Evolutionary conservation across 495 filamentous ascomycete species (phyloP).

Genomic region (Penicillium bovifimosum): DNA sequence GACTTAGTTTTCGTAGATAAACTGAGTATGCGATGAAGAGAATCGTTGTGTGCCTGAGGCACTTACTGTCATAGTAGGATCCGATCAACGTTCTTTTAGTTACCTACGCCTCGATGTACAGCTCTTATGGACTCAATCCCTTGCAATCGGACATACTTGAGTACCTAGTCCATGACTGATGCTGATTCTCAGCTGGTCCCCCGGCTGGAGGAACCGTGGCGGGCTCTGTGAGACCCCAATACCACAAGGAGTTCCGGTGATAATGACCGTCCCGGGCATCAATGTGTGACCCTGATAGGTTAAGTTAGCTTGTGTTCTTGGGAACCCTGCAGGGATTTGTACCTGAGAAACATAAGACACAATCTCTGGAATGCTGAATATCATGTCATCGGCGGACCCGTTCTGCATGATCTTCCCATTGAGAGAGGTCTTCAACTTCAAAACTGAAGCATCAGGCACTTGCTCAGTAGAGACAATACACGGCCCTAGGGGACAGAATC

Average conservation of each 20-base stretch:
- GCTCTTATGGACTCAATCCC: neutral
- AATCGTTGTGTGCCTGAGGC: too few relatives aligned
- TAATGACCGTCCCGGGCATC: constrained; percentile 11
- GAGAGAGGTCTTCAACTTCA: constrained; percentile 53
- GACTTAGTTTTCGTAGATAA: too few relatives aligned
- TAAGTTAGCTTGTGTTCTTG: neutral
- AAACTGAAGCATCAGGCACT: constrained; percentile 11
- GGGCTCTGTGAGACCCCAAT: constrained; percentile 14
- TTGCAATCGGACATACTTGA: constrained; percentile 6
- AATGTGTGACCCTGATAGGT: constrained; percentile 8
- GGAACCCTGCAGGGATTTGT: neutral
- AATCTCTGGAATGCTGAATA: constrained; percentile 61
- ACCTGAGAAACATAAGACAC: constrained; percentile 61
- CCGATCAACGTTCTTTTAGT: too few relatives aligned
- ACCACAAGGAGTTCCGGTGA: constrained; percentile 16
- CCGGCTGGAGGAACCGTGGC: constrained; percentile 10
- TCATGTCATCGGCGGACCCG: constrained; percentile 50
- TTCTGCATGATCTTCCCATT: constrained; percentile 63
- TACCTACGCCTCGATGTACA: too few relatives aligned
- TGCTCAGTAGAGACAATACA: constrained; percentile 25
- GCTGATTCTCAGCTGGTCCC: constrained; percentile 7
- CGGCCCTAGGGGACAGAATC: constrained; percentile 22
- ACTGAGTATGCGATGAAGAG: too few relatives aligned
- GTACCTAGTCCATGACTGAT: constrained; percentile 10
- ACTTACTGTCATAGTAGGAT: too few relatives aligned